Evolutionary conservation across 805 yeast genomes (phyloP).

Genomic region (Pichia manshurica): DNA sequence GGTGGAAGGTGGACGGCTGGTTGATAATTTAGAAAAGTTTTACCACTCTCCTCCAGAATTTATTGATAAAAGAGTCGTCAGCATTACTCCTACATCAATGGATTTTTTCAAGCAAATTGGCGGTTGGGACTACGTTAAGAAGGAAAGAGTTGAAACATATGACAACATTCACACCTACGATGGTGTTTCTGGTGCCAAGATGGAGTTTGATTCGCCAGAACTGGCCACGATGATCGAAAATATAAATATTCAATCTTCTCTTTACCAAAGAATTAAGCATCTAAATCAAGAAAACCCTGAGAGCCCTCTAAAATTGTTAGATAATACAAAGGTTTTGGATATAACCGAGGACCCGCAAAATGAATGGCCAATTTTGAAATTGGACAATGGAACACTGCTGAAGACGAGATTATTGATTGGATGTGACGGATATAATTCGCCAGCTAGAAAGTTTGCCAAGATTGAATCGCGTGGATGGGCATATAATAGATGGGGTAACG

Average conservation of each 20-base stretch:
- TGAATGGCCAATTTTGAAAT: constrained; percentile 73
- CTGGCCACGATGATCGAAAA: constrained; percentile 88
- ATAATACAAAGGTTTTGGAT: constrained; percentile 59
- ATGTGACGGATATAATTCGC: constrained; percentile 94
- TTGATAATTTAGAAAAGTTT: constrained; percentile 44
- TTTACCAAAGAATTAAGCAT: constrained; percentile 49
- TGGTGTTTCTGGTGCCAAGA: constrained; percentile 62
- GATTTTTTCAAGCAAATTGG: constrained; percentile 63
- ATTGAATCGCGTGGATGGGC: constrained; percentile 91
- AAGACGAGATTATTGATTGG: constrained; percentile 80
- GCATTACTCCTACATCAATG: constrained; percentile 78
- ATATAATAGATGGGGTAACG: constrained; percentile 85
- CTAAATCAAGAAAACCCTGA: constrained; percentile 26
- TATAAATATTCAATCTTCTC: constrained; percentile 71
- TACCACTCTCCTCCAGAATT: constrained; percentile 37
- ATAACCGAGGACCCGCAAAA: constrained; percentile 38
- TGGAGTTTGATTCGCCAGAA: constrained; percentile 63
- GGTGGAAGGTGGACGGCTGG: constrained; percentile 65
- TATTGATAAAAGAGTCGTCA: constrained; percentile 75
- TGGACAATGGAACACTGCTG: constrained; percentile 58
- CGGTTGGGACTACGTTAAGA: constrained; percentile 63
- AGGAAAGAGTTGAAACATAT: constrained; percentile 71
- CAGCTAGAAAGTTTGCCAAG: constrained; percentile 75
- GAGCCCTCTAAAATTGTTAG: constrained; percentile 40
- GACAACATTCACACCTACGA: constrained; percentile 84